Evolutionary conservation across 2,329 filamentous ascomycete species (phyloP).

Genomic region (Tympanopsis confertula): DNA sequence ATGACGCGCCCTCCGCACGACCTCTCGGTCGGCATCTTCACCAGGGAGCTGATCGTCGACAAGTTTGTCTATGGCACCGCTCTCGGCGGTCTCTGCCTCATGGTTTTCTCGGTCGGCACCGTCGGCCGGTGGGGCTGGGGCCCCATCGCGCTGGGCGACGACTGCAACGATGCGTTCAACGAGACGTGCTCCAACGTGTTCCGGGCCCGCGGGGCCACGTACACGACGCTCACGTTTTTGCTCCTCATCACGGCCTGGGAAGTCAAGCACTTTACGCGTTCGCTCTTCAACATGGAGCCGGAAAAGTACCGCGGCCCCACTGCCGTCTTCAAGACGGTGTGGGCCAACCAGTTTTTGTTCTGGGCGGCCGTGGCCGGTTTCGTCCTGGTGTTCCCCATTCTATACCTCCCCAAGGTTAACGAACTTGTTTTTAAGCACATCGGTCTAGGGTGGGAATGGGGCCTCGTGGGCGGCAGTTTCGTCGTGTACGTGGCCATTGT

Average conservation of each 20-base stretch:
- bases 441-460: constrained; percentile 63
- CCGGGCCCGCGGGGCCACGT: constrained; percentile 56
- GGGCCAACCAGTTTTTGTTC: constrained; percentile 57
- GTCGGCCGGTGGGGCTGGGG: constrained; percentile 48
- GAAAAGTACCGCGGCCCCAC: constrained; percentile 33
- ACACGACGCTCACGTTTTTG: constrained; percentile 57
- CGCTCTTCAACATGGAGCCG: constrained; percentile 57
- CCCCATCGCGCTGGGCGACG: constrained; percentile 36
- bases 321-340: constrained; percentile 48
- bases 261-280: constrained; percentile 59
- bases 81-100: constrained; percentile 51
- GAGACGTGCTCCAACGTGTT: constrained; percentile 43
- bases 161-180: constrained; percentile 45
- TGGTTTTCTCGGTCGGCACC: constrained; percentile 51
- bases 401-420: constrained; percentile 60
- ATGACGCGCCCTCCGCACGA: constrained; percentile 53
- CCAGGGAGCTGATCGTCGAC: constrained; percentile 50
- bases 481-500: constrained; percentile 49
- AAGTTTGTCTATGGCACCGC: constrained; percentile 55
- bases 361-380: constrained; percentile 51
- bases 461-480: constrained; percentile 48
- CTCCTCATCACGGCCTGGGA: constrained; percentile 63
- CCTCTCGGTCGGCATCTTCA: constrained; percentile 49
- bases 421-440: constrained; percentile 57
- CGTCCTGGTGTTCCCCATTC: constrained; percentile 44